Percentiles rank a stretch among this genome's conserved stretches.
phyloP scores from a whole-genome alignment of 2,329 filamentous ascomycete genomes.

The Microcyclospora pomicola region DNA sequence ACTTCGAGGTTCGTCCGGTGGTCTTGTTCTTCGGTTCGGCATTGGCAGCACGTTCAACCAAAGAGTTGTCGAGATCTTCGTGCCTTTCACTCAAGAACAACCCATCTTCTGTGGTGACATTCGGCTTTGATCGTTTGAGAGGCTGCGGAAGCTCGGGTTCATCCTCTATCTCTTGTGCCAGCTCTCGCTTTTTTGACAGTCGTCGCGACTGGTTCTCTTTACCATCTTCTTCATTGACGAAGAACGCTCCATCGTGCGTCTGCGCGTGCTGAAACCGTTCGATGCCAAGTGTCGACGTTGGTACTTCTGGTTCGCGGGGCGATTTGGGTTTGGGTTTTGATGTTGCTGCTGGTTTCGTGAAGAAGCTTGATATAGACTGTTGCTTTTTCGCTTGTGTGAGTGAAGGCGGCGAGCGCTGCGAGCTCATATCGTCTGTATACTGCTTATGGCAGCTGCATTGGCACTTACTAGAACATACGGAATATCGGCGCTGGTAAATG shows the following conservation, averaged over 20 bases:
- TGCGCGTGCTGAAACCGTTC: constrained; percentile 10
- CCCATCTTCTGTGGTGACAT: too few species aligned
- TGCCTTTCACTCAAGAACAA: too few species aligned
- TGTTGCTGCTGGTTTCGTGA: constrained; percentile 17
- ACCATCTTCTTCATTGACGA: constrained; percentile 23
- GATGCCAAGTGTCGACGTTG: constrained; percentile 2
- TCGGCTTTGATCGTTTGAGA: constrained; percentile 10
- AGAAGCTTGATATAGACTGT: constrained; percentile 53
- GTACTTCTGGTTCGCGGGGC: constrained; percentile 2
- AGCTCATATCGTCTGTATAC: background rate
- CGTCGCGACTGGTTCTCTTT: constrained; percentile 1
- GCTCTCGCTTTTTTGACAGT: constrained; percentile 7
- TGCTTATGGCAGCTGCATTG: too few species aligned
- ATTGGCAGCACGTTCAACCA: background rate
- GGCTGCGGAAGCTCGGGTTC: constrained; percentile 3
- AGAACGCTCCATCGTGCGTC: constrained; percentile 8
- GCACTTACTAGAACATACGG: too few species aligned
- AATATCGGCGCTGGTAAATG: too few species aligned
- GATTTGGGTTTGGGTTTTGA: constrained; percentile 12
- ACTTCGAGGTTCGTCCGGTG: constrained; percentile 42
- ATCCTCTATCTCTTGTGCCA: constrained; percentile 8
- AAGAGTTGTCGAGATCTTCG: too few species aligned
- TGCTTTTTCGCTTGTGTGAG: constrained; percentile 49
- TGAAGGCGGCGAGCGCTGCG: background rate
- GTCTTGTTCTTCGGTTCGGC: constrained; percentile 17